A percentile compares a stretch with the other conserved stretches of the same genome.
Evolutionary conservation across 208 protist genomes (phyloP).

Genomic region (Trypanosoma rangeli): DNA sequence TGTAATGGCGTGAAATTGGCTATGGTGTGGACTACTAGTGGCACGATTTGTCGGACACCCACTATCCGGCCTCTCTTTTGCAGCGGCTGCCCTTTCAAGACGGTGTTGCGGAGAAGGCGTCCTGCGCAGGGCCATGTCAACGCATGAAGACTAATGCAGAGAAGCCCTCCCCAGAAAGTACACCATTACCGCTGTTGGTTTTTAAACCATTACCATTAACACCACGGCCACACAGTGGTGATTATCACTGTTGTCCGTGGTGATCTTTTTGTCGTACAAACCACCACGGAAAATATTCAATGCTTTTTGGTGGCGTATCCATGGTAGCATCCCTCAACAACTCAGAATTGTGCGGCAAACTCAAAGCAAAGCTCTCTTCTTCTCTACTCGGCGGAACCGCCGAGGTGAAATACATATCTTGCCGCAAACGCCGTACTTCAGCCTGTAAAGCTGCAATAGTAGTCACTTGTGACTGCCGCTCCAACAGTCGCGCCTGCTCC

Average conservation of each 20-base stretch:
- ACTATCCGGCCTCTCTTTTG: too few relatives aligned
- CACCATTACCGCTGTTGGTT: too few relatives aligned
- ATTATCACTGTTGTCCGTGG: neutral
- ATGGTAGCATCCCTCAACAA: neutral
- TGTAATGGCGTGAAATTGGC: too few relatives aligned
- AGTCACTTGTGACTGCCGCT: slow-evolving; percentile 18
- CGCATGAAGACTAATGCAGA: too few relatives aligned
- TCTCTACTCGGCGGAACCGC: too few relatives aligned
- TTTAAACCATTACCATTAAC: neutral
- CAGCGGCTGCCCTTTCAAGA: too few relatives aligned
- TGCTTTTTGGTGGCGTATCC: neutral
- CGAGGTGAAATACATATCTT: neutral
- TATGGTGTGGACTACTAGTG: too few relatives aligned
- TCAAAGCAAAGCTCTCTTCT: neutral
- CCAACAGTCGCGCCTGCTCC: slow-evolving; percentile 23
- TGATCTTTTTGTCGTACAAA: neutral
- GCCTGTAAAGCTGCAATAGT: slow-evolving; percentile 20
- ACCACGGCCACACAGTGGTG: neutral
- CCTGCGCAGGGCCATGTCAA: neutral
- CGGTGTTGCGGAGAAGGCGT: neutral
- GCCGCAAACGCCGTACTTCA: slow-evolving; percentile 18
- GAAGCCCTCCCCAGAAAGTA: too few relatives aligned
- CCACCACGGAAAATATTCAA: neutral
- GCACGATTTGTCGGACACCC: too few relatives aligned
- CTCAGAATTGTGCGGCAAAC: neutral